Evolutionary conservation across 306 rosid genomes (phyloP), one percentile per base, ranked within the genome.

Genomic region (Vicia sativa): DNA sequence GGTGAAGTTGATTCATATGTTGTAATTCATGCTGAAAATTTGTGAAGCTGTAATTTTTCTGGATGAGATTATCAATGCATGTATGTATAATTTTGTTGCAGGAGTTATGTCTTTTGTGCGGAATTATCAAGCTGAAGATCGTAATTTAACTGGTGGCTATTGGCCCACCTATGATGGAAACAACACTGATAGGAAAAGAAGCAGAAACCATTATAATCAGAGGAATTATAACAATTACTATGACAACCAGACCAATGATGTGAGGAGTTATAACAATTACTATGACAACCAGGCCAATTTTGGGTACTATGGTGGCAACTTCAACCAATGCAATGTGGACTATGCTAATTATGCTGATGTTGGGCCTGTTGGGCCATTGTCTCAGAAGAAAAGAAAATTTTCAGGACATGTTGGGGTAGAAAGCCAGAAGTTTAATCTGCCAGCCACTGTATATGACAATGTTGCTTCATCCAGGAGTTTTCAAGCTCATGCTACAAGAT

Each of bases 321-420:
- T 58, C 38, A 72, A 64, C 55, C 75, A 78, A 76, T 72, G 37
- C 29, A 43, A 52, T 26, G 75, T 39, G 0, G 79, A 80, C 71
- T 73, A 70, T 67, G 75, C 78, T 43, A 78, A 71, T 70, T 70
- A 77, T 78, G 59, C 58, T 63, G 83, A 83, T 65, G 73, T 65
- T 54, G 50, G 31, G 4, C 78, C 83, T 65, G 73, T 65, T 54
- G 50, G 31, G 4, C 78, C 83, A 2, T 84, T 86, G 15, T 80
- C 89, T 60, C 59, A 76, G 61, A 93, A 85, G 74, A 83, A 91
- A 86, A 88, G 99, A 76, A 93, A 87, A 56, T 74, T 83, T 77
- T 75, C 95, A 42, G 87, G 78, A 72, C 72, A 87, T 58, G 72
- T 81, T 38, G 82, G 89, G 87, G 89, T 75, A 73, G 92, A 85